Percentiles rank a stretch among this genome's conserved stretches.
Evolutionary conservation across 305 asterid genomes (phyloP).

Genomic region (Fraxinus dipetala): DNA sequence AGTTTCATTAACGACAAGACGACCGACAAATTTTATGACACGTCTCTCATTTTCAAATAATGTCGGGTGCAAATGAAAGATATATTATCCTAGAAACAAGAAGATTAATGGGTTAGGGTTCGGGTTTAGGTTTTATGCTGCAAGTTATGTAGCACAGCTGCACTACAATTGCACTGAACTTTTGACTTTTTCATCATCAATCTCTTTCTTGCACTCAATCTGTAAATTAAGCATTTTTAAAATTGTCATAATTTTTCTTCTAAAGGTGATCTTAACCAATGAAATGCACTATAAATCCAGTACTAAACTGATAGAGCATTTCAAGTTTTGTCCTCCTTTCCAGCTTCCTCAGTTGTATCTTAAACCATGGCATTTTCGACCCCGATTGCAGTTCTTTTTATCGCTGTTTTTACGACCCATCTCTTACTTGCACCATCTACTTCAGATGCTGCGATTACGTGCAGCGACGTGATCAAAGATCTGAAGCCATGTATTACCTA

Average conservation of each 20-base stretch:
- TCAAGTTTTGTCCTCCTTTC: not conserved
- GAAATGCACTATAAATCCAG: constrained; percentile 23
- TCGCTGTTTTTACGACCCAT: constrained; percentile 17
- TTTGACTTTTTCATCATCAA: constrained; percentile 4
- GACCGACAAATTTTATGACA: not conserved
- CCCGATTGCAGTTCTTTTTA: constrained; percentile 15
- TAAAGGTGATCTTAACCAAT: not conserved
- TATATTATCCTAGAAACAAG: not conserved
- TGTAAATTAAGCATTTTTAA: not conserved
- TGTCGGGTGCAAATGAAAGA: not conserved
- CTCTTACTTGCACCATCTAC: constrained; percentile 23
- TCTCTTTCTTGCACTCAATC: constrained; percentile 44
- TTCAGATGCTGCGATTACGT: constrained; percentile 42
- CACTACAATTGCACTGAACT: constrained; percentile 5
- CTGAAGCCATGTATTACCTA: constrained; percentile 51
- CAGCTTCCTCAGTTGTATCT: not conserved
- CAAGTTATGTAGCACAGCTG: constrained; percentile 36
- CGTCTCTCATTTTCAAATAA: not conserved
- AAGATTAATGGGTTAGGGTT: constrained; percentile 22
- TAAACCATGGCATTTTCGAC: constrained; percentile 41
- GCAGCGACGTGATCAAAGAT: constrained; percentile 50
- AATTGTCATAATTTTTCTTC: not conserved
- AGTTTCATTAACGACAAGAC: not conserved
- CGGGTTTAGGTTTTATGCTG: constrained; percentile 24
- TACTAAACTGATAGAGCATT: constrained; percentile 1